phyloP scores from a whole-genome alignment of 352 stramenopile species.

The Paralagenidium karlingii region DNA sequence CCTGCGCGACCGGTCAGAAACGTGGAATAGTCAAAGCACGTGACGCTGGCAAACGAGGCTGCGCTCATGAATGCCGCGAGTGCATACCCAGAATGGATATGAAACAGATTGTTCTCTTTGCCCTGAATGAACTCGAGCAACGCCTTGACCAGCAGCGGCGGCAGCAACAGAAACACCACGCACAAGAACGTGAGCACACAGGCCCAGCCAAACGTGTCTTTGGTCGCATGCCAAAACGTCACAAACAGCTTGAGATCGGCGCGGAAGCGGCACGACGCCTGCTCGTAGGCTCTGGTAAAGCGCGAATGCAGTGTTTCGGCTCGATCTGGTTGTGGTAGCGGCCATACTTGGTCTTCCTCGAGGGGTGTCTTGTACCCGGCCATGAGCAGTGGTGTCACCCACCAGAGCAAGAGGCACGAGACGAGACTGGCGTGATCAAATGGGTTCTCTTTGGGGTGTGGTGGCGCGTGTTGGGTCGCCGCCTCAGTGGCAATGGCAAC shows the following conservation, averaged over 20 bases:
- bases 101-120: constrained; percentile 16
- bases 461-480: too few relatives aligned
- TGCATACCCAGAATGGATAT: constrained; percentile 30
- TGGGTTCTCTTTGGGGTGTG: constrained; percentile 14
- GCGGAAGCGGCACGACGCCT: constrained; percentile 5
- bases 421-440: constrained; percentile 22
- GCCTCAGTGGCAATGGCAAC: too few relatives aligned
- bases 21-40: constrained; percentile 28
- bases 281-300: constrained; percentile 26
- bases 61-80: constrained; percentile 22
- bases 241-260: constrained; percentile 18
- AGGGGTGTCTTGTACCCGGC: constrained; percentile 18
- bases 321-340: constrained; percentile 22
- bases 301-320: constrained; percentile 18
- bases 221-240: constrained; percentile 32
- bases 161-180: constrained; percentile 17
- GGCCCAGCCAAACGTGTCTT: constrained; percentile 16
- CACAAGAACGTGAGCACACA: constrained; percentile 22
- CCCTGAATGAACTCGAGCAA: constrained; percentile 30
- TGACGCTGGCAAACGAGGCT: constrained; percentile 24
- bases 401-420: constrained; percentile 35
- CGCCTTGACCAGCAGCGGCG: constrained; percentile 48
- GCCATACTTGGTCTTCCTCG: constrained; percentile 23
- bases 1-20: constrained; percentile 29
- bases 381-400: constrained; percentile 28